A percentile compares a stretch with the other conserved stretches of the same genome.
Conservation (phyloP, 768 basidiomycete species). For the Dictyophora rubrovolvata region DNA sequence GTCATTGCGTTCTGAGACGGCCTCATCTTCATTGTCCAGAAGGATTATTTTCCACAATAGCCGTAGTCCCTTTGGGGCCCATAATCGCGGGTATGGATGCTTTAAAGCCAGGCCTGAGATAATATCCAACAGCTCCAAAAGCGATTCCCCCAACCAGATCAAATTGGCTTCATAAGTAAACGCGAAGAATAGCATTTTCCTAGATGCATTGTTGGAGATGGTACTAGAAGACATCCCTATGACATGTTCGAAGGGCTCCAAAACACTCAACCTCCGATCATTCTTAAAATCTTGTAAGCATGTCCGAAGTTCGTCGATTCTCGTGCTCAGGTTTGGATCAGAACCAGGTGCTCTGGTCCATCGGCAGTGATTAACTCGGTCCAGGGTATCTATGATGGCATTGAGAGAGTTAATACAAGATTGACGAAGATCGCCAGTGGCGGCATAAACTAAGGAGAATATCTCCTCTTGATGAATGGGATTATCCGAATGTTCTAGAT, state of each 20-base stretch:
- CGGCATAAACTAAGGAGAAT: slow-evolving; percentile 24
- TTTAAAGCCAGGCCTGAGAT: slow-evolving; percentile 29
- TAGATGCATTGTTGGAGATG: slow-evolving; percentile 16
- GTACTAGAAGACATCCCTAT: slow-evolving; percentile 18
- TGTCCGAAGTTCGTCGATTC: slow-evolving; percentile 17
- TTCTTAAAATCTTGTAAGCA: slow-evolving; percentile 24
- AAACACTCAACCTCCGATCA: slow-evolving; percentile 25
- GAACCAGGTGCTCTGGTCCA: slow-evolving; percentile 20
- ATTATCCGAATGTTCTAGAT: neutral
- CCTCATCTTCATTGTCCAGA: slow-evolving; percentile 12
- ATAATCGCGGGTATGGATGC: slow-evolving; percentile 31
- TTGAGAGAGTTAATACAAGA: slow-evolving; percentile 21
- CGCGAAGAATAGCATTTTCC: slow-evolving; percentile 36
- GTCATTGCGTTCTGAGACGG: slow-evolving; percentile 22
- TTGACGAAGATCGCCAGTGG: slow-evolving; percentile 26
- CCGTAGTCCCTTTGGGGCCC: slow-evolving; percentile 40
- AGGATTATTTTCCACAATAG: slow-evolving; percentile 21
- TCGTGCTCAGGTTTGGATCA: slow-evolving; percentile 17
- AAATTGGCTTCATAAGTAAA: slow-evolving; percentile 41
- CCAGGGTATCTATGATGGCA: slow-evolving; percentile 18
- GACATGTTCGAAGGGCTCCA: slow-evolving; percentile 33
- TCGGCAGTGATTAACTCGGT: slow-evolving; percentile 26
- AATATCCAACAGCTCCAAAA: slow-evolving; percentile 27
- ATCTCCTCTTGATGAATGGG: slow-evolving; percentile 17
- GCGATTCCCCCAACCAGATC: slow-evolving; percentile 26